Percentiles rank a stretch among this genome's conserved stretches.
Evolutionary conservation across 495 filamentous ascomycete species (phyloP).

Genomic region (Aeminium ludgeri): DNA sequence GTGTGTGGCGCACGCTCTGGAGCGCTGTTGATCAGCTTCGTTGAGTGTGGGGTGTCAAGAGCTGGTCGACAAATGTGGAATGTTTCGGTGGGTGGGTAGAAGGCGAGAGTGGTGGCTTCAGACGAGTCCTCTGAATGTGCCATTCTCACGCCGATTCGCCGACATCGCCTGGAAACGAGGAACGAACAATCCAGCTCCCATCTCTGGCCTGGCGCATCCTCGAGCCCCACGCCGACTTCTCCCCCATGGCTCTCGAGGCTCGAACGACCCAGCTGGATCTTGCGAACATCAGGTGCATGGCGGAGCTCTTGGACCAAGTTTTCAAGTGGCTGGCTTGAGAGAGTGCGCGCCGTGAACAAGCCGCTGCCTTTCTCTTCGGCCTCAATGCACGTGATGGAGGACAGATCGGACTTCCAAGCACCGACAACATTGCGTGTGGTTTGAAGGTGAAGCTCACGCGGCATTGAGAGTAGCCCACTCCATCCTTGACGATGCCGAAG

Average conservation of each 20-base stretch:
- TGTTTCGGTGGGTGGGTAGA: background rate
- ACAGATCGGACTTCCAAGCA: background rate
- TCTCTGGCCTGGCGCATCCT: background rate
- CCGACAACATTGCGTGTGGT: background rate
- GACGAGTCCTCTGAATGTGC: background rate
- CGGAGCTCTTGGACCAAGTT: background rate
- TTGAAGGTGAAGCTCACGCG: background rate
- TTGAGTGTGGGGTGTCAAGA: background rate
- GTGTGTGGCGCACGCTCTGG: background rate
- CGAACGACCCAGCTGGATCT: background rate
- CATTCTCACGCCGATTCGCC: background rate
- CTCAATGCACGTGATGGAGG: background rate
- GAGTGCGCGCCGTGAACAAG: background rate
- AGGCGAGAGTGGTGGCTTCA: background rate
- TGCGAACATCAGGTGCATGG: background rate
- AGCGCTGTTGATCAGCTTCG: background rate
- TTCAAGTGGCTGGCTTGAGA: background rate
- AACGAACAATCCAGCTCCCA: background rate
- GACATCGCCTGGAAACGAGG: background rate
- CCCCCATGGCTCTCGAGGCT: background rate
- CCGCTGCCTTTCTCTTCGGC: background rate
- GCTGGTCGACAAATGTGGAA: background rate
- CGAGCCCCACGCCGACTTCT: background rate
- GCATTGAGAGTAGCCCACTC: constrained; percentile 1
- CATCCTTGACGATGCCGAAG: background rate